A percentile compares a stretch with the other conserved stretches of the same genome.
These are phyloP conservation scores for Beta macrorhiza DNA, from an alignment of 179 eudicot genomes.

Conservation along the genomic window DNA sequence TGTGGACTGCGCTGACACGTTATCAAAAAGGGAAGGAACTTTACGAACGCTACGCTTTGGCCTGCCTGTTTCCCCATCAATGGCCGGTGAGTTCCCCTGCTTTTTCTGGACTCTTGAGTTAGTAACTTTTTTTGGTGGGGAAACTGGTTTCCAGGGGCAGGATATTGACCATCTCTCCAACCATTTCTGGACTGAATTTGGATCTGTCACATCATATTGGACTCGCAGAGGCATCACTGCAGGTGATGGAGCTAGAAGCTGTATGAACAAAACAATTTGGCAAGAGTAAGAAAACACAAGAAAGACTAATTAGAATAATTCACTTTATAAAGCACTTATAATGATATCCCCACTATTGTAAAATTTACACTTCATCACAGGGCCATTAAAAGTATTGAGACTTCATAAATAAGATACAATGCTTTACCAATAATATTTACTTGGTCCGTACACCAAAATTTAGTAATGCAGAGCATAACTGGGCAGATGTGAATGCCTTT, in stretches of 20 bases:
- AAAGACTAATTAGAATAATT: background rate
- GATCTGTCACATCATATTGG: constrained; percentile 52
- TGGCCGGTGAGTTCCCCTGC: constrained; percentile 39
- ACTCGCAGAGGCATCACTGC: constrained; percentile 69
- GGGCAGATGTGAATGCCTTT: background rate
- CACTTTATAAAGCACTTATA: background rate
- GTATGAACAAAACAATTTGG: constrained; percentile 26
- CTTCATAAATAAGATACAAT: background rate
- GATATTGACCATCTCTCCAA: constrained; percentile 48
- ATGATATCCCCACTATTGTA: background rate
- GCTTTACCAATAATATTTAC: background rate
- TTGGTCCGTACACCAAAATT: background rate
- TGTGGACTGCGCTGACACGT: constrained; percentile 34
- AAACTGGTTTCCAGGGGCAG: constrained; percentile 46
- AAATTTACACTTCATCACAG: background rate
- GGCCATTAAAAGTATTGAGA: background rate
- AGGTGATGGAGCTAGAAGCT: constrained; percentile 75
- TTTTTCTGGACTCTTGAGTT: constrained; percentile 51
- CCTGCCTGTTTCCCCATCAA: constrained; percentile 61
- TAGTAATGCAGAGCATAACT: background rate
- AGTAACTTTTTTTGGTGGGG: constrained; percentile 37
- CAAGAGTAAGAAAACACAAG: background rate
- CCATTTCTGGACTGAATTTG: constrained; percentile 44
- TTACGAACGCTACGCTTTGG: constrained; percentile 62
- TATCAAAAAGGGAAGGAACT: constrained; percentile 47